Conservation (phyloP, 768 basidiomycete species). For the Asterophora lycoperdoides region DNA sequence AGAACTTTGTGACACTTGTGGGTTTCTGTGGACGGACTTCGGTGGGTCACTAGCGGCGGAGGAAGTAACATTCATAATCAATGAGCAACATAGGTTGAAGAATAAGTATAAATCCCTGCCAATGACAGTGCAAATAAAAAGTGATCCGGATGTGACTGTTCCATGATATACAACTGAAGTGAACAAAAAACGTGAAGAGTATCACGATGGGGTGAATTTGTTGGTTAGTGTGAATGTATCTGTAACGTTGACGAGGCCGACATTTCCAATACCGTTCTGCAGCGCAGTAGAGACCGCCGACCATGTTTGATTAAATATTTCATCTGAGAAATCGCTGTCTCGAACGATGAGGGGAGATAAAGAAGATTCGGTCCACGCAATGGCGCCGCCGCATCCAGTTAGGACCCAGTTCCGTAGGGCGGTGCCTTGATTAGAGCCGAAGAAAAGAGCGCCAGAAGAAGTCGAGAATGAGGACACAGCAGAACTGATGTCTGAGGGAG, state of each 20-base stretch:
- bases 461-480: constrained; percentile 49
- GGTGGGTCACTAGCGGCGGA: too few species aligned
- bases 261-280: constrained; percentile 23
- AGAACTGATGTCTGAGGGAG: constrained; percentile 42
- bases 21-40: too few species aligned
- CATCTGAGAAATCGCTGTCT: constrained; percentile 43
- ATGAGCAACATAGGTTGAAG: not conserved
- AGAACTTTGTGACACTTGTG: constrained; percentile 2
- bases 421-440: constrained; percentile 49
- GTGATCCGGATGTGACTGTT: not conserved
- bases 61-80: not conserved
- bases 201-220: constrained; percentile 28
- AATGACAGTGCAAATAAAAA: not conserved
- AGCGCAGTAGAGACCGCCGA: constrained; percentile 36
- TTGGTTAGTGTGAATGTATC: constrained; percentile 30
- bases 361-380: constrained; percentile 52
- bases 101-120: constrained; percentile 10
- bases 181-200: constrained; percentile 10
- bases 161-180: not conserved
- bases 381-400: constrained; percentile 28
- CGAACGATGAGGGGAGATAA: constrained; percentile 46
- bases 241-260: constrained; percentile 44
- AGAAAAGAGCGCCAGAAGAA: constrained; percentile 49
- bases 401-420: constrained; percentile 55
- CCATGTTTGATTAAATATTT: constrained; percentile 48